A percentile compares a stretch with the other conserved stretches of the same genome.
These are phyloP conservation scores for Geosmithia flava DNA, from an alignment of 2,329 filamentous ascomycete genomes.

Conservation along the genomic window DNA sequence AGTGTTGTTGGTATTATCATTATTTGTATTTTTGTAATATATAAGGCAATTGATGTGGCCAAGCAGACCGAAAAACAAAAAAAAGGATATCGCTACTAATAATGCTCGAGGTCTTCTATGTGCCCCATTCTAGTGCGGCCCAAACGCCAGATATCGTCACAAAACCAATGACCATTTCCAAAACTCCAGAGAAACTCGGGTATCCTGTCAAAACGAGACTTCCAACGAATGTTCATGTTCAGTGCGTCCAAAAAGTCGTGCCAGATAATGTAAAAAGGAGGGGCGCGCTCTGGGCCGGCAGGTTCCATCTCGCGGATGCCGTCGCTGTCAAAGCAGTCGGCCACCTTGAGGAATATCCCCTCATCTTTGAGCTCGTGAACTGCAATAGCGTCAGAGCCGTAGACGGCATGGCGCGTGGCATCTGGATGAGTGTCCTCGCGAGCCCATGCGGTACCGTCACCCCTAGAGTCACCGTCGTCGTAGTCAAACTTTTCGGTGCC, in stretches of 20 bases:
- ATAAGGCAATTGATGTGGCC: neutral
- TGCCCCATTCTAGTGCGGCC: constrained; percentile 3
- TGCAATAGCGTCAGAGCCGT: constrained; percentile 9
- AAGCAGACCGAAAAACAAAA: neutral
- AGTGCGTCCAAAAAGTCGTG: constrained; percentile 9
- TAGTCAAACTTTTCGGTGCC: constrained; percentile 18
- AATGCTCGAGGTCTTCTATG: constrained; percentile 2
- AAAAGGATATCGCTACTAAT: neutral
- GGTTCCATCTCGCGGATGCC: constrained; percentile 11
- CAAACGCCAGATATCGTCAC: constrained; percentile 4
- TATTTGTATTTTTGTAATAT: neutral
- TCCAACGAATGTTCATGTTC: neutral
- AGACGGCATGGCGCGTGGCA: constrained; percentile 11
- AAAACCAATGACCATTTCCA: constrained; percentile 2
- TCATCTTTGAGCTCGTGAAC: constrained; percentile 15
- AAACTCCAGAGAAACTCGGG: constrained; percentile 3
- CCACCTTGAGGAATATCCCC: constrained; percentile 13
- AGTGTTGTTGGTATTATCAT: neutral
- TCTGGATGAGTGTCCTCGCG: constrained; percentile 10
- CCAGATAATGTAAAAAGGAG: constrained; percentile 7
- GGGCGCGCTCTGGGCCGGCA: constrained; percentile 1
- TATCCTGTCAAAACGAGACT: constrained; percentile 3
- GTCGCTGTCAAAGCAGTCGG: constrained; percentile 13
- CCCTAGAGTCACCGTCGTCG: constrained; percentile 12
- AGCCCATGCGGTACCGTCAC: constrained; percentile 15